Evolutionary conservation across 148 eudicot species (phyloP).

Genomic region (Chenopodium album): DNA sequence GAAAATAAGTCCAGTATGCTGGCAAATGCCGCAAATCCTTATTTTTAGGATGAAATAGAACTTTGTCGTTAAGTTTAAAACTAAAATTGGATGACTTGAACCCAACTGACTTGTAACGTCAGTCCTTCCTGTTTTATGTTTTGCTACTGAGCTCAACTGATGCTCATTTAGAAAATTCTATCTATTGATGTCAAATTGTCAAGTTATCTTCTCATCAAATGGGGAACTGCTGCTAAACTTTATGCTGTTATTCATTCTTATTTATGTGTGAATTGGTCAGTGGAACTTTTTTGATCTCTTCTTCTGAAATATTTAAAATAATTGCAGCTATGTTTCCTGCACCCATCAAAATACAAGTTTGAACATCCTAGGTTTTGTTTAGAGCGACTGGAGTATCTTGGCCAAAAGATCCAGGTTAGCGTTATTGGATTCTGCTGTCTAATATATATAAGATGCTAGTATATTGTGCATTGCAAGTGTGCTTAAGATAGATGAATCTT

Average conservation of each 20-base stretch:
- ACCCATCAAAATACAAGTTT: constrained; percentile 87
- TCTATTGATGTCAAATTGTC: neutral
- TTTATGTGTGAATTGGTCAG: too few relatives aligned
- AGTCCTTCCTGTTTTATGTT: neutral
- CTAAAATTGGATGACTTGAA: neutral
- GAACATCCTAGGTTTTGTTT: constrained; percentile 98
- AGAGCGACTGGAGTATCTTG: constrained; percentile 89
- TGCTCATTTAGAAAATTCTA: neutral
- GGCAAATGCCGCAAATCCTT: neutral
- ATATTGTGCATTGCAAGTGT: neutral
- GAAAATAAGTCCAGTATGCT: neutral
- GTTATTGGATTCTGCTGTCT: constrained; percentile 3
- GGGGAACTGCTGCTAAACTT: neutral
- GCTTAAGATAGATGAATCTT: neutral
- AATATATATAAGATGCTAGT: neutral
- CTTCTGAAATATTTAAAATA: neutral
- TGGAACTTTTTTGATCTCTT: constrained; percentile 1
- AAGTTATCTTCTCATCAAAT: neutral
- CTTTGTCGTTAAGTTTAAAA: neutral
- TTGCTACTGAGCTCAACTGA: neutral
- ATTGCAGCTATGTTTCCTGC: constrained; percentile 79
- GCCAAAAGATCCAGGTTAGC: constrained; percentile 96
- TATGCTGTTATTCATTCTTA: neutral
- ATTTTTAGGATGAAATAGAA: too few relatives aligned
- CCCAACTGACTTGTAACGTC: neutral